Evolutionary conservation across 2,329 filamentous ascomycete genomes (phyloP).

Genomic region (Aspergillus fumigatiaffinis): DNA sequence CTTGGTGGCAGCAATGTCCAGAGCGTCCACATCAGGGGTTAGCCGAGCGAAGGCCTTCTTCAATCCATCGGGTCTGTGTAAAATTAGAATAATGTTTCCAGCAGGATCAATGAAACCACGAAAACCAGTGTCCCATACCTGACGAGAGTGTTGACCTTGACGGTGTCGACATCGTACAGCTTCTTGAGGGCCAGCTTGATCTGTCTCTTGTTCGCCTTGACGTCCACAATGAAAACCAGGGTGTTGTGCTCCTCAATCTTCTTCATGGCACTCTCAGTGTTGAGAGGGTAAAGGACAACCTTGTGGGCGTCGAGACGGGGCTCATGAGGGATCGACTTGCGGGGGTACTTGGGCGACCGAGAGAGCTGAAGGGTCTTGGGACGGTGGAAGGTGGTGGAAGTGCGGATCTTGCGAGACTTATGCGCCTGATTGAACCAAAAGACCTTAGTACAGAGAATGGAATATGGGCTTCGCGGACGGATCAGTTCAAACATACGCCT

Average conservation of each 20-base stretch:
- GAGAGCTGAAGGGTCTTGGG: conserved; percentile 94
- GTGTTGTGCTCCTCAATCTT: conserved; percentile 99
- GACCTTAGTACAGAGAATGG: conserved; percentile 10
- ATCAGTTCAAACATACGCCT: conserved; percentile 67
- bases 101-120: background rate
- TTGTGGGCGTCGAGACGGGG: conserved; percentile 96
- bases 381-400: conserved; percentile 91
- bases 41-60: conserved; percentile 99
- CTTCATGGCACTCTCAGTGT: conserved; percentile 99
- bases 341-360: conserved; percentile 90
- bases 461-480: background rate
- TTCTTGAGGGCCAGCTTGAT: conserved; percentile 98
- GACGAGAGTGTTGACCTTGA: conserved; percentile 99
- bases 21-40: conserved; percentile 92
- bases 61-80: conserved; percentile 75
- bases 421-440: conserved; percentile 53
- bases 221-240: conserved; percentile 92
- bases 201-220: conserved; percentile 99
- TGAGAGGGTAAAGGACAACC: conserved; percentile 95
- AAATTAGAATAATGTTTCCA: conserved; percentile 1
- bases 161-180: conserved; percentile 95
- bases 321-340: conserved; percentile 86
- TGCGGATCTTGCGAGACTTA: conserved; percentile 90
- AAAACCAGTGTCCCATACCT: conserved; percentile 55
- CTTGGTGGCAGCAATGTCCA: conserved; percentile 99